A percentile compares a stretch with the other conserved stretches of the same genome.
Conservation (phyloP, 306 rosid genomes). For the Dicorynia guianensis region DNA sequence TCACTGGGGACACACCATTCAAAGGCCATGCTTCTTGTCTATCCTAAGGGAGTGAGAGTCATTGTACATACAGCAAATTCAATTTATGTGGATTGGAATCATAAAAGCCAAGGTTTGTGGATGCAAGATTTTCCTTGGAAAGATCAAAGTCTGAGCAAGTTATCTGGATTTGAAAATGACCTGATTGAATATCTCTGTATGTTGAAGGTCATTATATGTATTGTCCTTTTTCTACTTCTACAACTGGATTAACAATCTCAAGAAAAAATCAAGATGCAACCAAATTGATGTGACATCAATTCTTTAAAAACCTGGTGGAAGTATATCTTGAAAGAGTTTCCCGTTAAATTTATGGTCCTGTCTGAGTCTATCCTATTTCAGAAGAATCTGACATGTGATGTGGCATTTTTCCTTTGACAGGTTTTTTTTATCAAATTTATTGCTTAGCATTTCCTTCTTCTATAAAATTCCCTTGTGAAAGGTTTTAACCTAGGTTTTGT, state of each 20-base stretch:
- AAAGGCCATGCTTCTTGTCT: conserved; percentile 94
- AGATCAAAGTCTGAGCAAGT: conserved; percentile 64
- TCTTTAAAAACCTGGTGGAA: neutral
- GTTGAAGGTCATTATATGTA: conserved; percentile 66
- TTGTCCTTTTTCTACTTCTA: conserved; percentile 7
- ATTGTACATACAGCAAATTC: conserved; percentile 87
- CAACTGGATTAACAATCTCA: conserved; percentile 6
- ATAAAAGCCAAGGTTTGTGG: conserved; percentile 98
- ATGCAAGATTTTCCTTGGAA: conserved; percentile 99
- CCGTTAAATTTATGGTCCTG: neutral
- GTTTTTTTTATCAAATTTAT: conserved; percentile 24
- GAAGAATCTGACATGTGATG: neutral
- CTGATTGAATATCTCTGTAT: conserved; percentile 76
- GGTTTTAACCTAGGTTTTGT: neutral
- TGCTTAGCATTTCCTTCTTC: conserved; percentile 12
- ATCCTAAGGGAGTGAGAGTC: conserved; percentile 86
- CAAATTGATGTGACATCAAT: neutral
- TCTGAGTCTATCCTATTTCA: conserved; percentile 6
- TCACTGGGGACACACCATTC: conserved; percentile 98
- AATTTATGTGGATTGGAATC: conserved; percentile 93
- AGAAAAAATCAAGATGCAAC: conserved; percentile 6
- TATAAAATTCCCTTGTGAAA: conserved; percentile 24
- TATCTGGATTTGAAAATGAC: conserved; percentile 84
- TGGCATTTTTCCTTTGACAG: neutral
- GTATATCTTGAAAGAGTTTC: neutral